These are phyloP conservation scores for Actinomortierella wolfii DNA, from an alignment of 371 early-diverging fungal genomes.

Conservation along the genomic window DNA sequence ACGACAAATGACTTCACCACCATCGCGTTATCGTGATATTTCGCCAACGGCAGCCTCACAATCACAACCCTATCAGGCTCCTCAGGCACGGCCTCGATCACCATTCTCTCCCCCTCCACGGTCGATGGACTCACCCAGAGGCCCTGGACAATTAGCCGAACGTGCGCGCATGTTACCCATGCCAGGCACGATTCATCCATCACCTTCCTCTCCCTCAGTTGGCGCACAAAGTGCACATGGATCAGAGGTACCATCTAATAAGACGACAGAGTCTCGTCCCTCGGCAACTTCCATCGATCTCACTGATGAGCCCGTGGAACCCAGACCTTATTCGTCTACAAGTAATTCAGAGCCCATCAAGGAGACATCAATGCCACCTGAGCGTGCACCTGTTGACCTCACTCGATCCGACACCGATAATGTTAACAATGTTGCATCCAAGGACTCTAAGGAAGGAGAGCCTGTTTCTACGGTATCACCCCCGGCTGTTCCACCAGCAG, in stretches of 20 bases:
- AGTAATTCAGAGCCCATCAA: conserved; percentile 8
- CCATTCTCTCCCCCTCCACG: conserved; percentile 4
- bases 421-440: no score
- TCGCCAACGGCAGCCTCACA: not conserved
- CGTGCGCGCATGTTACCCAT: conserved; percentile 22
- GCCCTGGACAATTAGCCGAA: conserved; percentile 29
- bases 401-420: no score
- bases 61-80: conserved; percentile 9
- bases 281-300: not conserved
- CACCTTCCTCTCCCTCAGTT: not conserved
- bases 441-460: not conserved
- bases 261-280: not conserved
- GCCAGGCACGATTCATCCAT: conserved; percentile 7
- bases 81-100: conserved; percentile 11
- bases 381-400: no score
- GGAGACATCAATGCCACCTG: no score
- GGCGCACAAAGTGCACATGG: not conserved
- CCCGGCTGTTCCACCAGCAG: not conserved
- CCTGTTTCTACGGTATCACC: not conserved
- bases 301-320: conserved; percentile 7
- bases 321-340: not conserved
- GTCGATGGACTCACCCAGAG: not conserved
- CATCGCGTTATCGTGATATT: not conserved
- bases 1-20: conserved; percentile 4
- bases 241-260: conserved; percentile 1